phyloP scores from a whole-genome alignment of 2,329 filamentous ascomycete species.

The Ramularia endophylla region DNA sequence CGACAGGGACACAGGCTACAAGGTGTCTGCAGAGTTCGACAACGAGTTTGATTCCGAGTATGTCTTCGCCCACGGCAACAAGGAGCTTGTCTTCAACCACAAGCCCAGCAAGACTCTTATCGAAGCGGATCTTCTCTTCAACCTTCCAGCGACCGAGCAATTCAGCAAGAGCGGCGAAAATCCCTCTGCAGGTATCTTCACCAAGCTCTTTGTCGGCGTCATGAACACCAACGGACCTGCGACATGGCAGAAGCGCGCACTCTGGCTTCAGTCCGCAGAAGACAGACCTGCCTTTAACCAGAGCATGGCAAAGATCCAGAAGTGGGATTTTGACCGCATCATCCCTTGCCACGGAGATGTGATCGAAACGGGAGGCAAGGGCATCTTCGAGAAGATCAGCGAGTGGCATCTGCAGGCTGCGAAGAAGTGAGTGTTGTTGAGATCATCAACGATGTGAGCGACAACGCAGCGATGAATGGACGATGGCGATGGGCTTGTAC shows the following conservation, averaged over 20 bases:
- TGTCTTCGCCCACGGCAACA: conserved; percentile 71
- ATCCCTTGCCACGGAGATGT: conserved; percentile 94
- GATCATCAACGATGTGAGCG: too few relatives aligned
- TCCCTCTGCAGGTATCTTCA: conserved; percentile 53
- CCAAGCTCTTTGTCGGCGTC: conserved; percentile 51
- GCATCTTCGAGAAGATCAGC: conserved; percentile 70
- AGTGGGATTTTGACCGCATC: conserved; percentile 79
- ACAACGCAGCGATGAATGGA: too few relatives aligned
- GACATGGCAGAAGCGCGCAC: conserved; percentile 71
- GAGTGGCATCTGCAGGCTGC: conserved; percentile 66
- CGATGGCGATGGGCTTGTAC: too few relatives aligned
- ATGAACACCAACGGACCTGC: conserved; percentile 57
- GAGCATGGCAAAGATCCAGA: conserved; percentile 61
- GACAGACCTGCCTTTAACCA: conserved; percentile 65
- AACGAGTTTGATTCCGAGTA: conserved; percentile 79
- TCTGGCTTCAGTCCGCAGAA: conserved; percentile 66
- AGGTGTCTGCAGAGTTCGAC: conserved; percentile 74
- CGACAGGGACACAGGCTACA: conserved; percentile 30
- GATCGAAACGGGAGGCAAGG: conserved; percentile 69
- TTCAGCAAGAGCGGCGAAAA: conserved; percentile 53
- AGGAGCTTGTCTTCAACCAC: conserved; percentile 83
- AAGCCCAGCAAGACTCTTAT: conserved; percentile 74
- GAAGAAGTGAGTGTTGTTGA: conserved; percentile 30
- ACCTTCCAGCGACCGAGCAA: conserved; percentile 81
- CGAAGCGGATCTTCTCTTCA: conserved; percentile 87